These are phyloP conservation scores for Bretziella fagacearum DNA, from an alignment of 2,329 filamentous ascomycete species.

Conservation along the genomic window DNA sequence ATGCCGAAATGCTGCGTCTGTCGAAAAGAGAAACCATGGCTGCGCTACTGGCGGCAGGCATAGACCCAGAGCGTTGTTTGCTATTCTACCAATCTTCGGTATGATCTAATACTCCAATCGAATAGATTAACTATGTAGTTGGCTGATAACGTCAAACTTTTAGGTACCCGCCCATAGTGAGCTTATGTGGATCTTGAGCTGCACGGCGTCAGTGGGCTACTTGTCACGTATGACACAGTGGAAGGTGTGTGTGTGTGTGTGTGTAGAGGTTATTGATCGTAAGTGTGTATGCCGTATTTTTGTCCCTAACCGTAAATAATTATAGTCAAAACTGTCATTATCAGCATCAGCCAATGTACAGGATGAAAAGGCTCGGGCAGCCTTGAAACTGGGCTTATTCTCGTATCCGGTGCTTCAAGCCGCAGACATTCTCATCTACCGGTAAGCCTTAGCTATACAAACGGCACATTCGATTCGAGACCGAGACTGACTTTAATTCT, in stretches of 20 bases:
- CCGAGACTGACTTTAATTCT: background rate
- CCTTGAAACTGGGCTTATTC: conserved; percentile 73
- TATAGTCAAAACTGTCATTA: conserved; percentile 55
- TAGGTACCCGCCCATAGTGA: conserved; percentile 66
- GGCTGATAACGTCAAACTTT: background rate
- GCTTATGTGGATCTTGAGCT: conserved; percentile 94
- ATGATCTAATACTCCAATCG: conserved; percentile 15
- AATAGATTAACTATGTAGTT: background rate
- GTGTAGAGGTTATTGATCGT: background rate
- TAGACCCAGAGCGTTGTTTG: conserved; percentile 58
- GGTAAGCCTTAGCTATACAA: conserved; percentile 27
- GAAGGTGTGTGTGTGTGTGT: conserved; percentile 75
- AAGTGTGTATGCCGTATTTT: background rate
- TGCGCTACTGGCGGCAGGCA: conserved; percentile 63
- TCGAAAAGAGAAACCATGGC: conserved; percentile 62
- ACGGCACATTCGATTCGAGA: background rate
- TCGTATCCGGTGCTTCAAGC: conserved; percentile 93
- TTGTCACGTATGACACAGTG: conserved; percentile 98
- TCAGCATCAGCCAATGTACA: conserved; percentile 39
- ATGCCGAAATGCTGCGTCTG: conserved; percentile 40
- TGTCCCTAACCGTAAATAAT: background rate
- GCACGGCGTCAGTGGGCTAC: conserved; percentile 80
- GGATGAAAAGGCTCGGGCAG: conserved; percentile 39
- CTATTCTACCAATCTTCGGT: conserved; percentile 74
- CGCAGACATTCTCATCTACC: conserved; percentile 79